Percentiles rank a stretch among this genome's conserved stretches.
phyloP scores from a whole-genome alignment of 768 basidiomycete genomes.

The Termitomyces sp. region DNA sequence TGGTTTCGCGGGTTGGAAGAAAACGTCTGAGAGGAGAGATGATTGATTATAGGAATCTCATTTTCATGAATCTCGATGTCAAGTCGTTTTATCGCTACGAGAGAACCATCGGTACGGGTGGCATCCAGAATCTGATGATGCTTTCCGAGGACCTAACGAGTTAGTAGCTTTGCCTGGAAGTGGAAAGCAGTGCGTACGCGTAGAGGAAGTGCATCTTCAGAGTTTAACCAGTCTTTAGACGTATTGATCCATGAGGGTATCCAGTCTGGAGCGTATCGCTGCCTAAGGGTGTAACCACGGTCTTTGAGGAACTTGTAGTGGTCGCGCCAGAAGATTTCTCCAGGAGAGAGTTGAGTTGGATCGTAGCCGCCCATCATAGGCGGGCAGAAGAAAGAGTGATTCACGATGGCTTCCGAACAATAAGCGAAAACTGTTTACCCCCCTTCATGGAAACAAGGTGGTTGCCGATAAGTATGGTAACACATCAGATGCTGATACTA shows the following conservation, averaged over 20 bases:
- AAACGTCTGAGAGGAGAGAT: no score
- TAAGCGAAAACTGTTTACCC: neutral
- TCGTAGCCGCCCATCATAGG: neutral
- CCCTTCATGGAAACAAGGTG: no score
- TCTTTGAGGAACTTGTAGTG: neutral
- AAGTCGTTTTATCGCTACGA: constrained; percentile 22
- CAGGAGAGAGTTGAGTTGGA: neutral
- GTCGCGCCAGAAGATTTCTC: neutral
- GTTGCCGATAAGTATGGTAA: no score
- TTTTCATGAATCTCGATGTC: constrained; percentile 8
- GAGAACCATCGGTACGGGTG: constrained; percentile 15
- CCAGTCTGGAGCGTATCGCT: constrained; percentile 1
- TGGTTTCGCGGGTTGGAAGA: no score
- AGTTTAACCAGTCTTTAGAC: neutral
- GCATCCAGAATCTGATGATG: no score
- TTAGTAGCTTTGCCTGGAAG: neutral
- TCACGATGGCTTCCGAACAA: no score
- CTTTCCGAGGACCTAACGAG: neutral
- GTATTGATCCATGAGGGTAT: constrained; percentile 3
- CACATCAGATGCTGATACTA: no score
- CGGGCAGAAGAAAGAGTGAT: neutral
- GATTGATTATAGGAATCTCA: constrained; percentile 21
- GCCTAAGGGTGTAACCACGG: constrained; percentile 3
- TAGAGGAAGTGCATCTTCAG: neutral
- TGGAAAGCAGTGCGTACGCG: neutral